Base-by-base conservation (phyloP, 257 asterid species). In the Perilla frutescens region DNA sequence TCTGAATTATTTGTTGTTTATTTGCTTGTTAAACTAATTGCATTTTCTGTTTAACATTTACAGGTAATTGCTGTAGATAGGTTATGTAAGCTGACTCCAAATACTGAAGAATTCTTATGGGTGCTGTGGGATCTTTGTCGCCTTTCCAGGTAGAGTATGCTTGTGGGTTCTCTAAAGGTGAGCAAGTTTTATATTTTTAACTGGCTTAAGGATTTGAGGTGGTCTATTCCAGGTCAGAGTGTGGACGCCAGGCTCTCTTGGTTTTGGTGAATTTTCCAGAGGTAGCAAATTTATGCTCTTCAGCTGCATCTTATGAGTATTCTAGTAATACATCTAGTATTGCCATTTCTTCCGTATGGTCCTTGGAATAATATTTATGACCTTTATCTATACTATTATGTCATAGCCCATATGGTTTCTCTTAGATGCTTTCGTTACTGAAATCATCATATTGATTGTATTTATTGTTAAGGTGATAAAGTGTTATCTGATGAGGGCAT, bases 241-340 rank as follows among this genome's bases (percentile, higher is more conserved):
- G 96, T 77, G 98, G 98, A 67, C 93, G 98, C 66, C 96, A 92
- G 82, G 98, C 99, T 78, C 82, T 92, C 92, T 74, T 90, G 84
- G 81, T 87, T 75, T 77, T 91, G 84, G 91, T 87, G 78, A 87
- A 95, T 86, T 95, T 90, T 76, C 97, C 99, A 5, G 97, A 92
- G 98, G 99, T 95, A 87, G 58, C 49, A 10, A 7, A 36, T 50
- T 75, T 74, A 50, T 34, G 11, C 26, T 77, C 58, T 61, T 40
- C 39, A 47, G 48, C 76, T 32, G 34, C 64, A 13, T 73, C 59
- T 75, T 47, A 62, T 62, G 58, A 66, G 32, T 71, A 71, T 64
- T 75, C 32, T 66, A 57, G 15, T 39, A 20, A 20, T 20, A 20
- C 26, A 64, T 75, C 32, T 61, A 53, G 20, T 40, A 12, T 68